Evolutionary conservation across 1,284 basidiomycete genomes (phyloP).

Genomic region (Ganoderma multipileum): DNA sequence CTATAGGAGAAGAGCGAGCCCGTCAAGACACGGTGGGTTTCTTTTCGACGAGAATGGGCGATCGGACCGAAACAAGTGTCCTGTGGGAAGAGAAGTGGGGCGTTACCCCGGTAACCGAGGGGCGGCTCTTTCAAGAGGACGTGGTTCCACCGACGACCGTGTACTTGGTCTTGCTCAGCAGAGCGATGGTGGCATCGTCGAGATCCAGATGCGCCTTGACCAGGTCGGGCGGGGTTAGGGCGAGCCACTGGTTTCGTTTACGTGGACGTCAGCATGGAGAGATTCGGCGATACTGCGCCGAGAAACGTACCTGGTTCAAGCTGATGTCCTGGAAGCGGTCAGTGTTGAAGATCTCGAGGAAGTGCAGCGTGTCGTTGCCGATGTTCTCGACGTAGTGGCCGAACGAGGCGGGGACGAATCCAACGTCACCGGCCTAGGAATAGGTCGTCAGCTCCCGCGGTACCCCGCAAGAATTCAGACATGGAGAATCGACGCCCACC

Average conservation of each 20-base stretch:
- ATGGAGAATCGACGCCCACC: constrained; percentile 35
- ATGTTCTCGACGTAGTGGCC: constrained; percentile 79
- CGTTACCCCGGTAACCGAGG: not conserved
- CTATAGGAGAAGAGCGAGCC: not conserved
- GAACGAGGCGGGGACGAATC: constrained; percentile 66
- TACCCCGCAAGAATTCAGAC: not conserved
- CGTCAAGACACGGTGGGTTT: not conserved
- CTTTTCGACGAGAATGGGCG: not conserved
- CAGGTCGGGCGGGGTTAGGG: constrained; percentile 64
- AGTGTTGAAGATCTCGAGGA: constrained; percentile 71
- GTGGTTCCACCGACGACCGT: constrained; percentile 48
- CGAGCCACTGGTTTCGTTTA: constrained; percentile 59
- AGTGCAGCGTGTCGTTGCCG: constrained; percentile 66
- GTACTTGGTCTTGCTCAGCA: constrained; percentile 61
- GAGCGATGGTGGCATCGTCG: constrained; percentile 56
- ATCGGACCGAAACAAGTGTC: not conserved
- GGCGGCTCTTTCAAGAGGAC: not conserved
- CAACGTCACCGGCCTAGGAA: constrained; percentile 65
- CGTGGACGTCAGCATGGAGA: constrained; percentile 8
- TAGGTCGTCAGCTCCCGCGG: not conserved
- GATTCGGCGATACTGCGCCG: constrained; percentile 23
- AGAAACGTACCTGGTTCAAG: constrained; percentile 53
- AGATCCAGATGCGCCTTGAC: constrained; percentile 68
- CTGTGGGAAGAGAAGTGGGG: not conserved
- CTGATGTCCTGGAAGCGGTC: constrained; percentile 71